phyloP scores from a whole-genome alignment of 305 asterid genomes.

The Fraxinus floribunda region DNA sequence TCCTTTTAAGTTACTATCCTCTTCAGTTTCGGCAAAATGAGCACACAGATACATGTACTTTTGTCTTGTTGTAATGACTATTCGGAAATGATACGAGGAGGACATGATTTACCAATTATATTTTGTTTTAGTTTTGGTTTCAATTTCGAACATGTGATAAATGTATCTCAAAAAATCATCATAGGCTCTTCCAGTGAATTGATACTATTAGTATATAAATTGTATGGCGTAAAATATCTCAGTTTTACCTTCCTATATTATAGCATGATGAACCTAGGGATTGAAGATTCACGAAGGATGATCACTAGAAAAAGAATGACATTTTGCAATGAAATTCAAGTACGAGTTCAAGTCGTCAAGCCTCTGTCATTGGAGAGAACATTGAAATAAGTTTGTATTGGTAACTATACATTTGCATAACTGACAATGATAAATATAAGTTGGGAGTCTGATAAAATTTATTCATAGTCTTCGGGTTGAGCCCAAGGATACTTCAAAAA shows the following conservation, averaged over 20 bases:
- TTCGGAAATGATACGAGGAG: neutral
- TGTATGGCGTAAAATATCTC: neutral
- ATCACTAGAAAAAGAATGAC: neutral
- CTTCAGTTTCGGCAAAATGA: constrained; percentile 17
- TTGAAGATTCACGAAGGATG: neutral
- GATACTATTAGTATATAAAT: neutral
- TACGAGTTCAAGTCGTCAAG: neutral
- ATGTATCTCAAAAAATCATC: neutral
- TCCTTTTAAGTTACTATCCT: neutral
- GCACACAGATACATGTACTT: constrained; percentile 7
- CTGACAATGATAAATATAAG: neutral
- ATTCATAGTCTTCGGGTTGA: constrained; percentile 69
- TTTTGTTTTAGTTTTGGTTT: neutral
- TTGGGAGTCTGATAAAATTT: neutral
- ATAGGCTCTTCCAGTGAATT: neutral
- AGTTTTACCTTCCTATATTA: neutral
- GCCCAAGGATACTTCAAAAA: constrained; percentile 75
- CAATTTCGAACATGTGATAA: neutral
- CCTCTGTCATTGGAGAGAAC: neutral
- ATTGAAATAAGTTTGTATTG: neutral
- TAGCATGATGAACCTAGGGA: neutral
- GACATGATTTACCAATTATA: neutral
- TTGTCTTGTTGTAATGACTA: neutral
- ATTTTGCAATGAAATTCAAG: neutral
- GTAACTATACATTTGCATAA: neutral